These are phyloP conservation scores for Incumbomyces delicatus DNA, from an alignment of 2,329 filamentous ascomycete species.

Conservation along the genomic window DNA sequence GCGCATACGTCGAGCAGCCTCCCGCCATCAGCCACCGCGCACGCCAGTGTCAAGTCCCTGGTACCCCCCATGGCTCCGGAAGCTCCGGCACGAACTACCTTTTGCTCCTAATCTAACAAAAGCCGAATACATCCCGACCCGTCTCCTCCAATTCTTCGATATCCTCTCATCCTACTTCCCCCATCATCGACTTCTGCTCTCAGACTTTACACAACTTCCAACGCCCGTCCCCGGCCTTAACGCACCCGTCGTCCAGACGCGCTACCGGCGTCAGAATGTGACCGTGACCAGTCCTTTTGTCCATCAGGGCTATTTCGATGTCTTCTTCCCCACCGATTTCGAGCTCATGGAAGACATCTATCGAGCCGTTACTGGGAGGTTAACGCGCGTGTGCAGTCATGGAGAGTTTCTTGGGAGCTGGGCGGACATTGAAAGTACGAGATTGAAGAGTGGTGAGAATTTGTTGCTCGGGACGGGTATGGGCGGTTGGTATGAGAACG, in stretches of 20 bases:
- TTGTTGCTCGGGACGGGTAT: slow-evolving; percentile 43
- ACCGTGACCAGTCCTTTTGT: slow-evolving; percentile 86
- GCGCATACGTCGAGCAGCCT: slow-evolving; percentile 69
- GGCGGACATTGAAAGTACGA: slow-evolving; percentile 73
- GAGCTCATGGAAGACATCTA: slow-evolving; percentile 84
- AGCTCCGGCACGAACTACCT: slow-evolving; percentile 55
- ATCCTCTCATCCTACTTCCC: slow-evolving; percentile 83
- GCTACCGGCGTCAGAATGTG: slow-evolving; percentile 77
- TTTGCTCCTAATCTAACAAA: slow-evolving; percentile 65
- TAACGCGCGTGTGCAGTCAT: slow-evolving; percentile 76
- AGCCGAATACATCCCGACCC: slow-evolving; percentile 89
- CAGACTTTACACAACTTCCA: slow-evolving; percentile 80
- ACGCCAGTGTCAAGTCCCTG: slow-evolving; percentile 36
- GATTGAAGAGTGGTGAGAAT: slow-evolving; percentile 85
- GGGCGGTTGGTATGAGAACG: slow-evolving; percentile 89
- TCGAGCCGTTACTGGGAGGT: slow-evolving; percentile 80
- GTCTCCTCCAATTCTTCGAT: slow-evolving; percentile 94
- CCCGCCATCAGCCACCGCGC: slow-evolving; percentile 30
- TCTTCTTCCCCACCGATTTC: slow-evolving; percentile 96
- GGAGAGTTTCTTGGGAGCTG: slow-evolving; percentile 84
- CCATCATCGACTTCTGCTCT: slow-evolving; percentile 74
- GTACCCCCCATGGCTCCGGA: slow-evolving; percentile 46
- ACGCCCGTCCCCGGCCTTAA: slow-evolving; percentile 77
- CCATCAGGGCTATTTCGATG: slow-evolving; percentile 97
- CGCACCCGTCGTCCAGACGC: slow-evolving; percentile 90